Evolutionary conservation across 306 rosid genomes (phyloP).

Genomic region (Sicyos baderoa): DNA sequence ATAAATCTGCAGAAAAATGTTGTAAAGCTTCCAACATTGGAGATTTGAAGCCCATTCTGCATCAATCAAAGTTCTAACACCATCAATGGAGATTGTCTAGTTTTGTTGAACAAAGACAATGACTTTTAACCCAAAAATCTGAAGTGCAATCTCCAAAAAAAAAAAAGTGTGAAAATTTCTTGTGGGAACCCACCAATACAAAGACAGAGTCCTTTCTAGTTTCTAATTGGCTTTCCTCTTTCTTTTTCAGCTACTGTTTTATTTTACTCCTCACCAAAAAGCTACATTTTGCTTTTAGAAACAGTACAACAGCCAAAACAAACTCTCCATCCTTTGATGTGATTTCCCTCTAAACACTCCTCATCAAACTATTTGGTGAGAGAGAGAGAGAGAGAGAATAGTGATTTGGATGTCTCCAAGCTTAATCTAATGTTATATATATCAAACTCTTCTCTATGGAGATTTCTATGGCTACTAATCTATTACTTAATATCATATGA

Average conservation of each 20-base stretch:
- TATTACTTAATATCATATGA: no score
- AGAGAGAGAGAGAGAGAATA: constrained; percentile 14
- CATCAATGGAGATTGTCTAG: constrained; percentile 12
- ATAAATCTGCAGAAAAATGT: background rate
- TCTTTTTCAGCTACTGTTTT: constrained; percentile 9
- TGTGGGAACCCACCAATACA: constrained; percentile 2
- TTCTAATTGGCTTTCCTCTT: background rate
- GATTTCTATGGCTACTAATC: background rate
- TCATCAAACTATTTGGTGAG: constrained; percentile 13
- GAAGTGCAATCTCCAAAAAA: background rate
- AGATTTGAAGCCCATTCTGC: constrained; percentile 12
- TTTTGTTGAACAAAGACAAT: constrained; percentile 8
- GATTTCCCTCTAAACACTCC: constrained; percentile 7
- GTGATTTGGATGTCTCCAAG: background rate
- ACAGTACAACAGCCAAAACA: background rate
- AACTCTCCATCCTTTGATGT: constrained; percentile 1
- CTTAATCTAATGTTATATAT: background rate
- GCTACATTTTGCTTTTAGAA: constrained; percentile 15
- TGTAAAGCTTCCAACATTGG: constrained; percentile 6
- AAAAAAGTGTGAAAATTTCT: background rate
- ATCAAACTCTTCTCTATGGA: background rate
- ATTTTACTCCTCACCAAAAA: constrained; percentile 18
- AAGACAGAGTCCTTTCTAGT: background rate
- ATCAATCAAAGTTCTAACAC: constrained; percentile 5
- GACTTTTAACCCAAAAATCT: constrained; percentile 5